These are phyloP conservation scores for Monosporozyma servazzii DNA, from an alignment of 805 yeast species.

Conservation along the genomic window DNA sequence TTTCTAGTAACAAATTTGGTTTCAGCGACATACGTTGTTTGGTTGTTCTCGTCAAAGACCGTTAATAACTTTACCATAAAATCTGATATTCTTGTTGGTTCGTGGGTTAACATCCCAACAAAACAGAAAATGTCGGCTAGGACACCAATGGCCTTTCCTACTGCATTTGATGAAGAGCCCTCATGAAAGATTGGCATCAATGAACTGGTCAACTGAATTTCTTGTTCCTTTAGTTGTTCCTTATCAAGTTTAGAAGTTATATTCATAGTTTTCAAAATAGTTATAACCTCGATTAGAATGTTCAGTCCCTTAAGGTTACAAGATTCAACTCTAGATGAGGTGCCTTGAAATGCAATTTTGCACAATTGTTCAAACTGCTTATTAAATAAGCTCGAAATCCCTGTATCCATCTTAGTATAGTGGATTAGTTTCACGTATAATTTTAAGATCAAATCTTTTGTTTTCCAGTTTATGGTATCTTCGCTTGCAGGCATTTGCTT, in stretches of 20 bases:
- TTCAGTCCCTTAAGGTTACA: constrained; percentile 58
- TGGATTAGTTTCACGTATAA: neutral
- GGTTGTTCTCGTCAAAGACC: constrained; percentile 33
- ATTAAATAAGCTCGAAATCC: neutral
- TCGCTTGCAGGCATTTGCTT: constrained; percentile 35
- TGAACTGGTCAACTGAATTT: constrained; percentile 88
- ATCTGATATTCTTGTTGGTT: constrained; percentile 48
- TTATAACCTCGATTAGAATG: constrained; percentile 55
- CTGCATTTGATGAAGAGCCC: constrained; percentile 64
- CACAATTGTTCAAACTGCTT: constrained; percentile 34
- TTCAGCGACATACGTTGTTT: constrained; percentile 37
- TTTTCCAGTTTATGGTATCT: neutral
- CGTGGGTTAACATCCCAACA: constrained; percentile 41
- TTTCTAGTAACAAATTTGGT: constrained; percentile 38
- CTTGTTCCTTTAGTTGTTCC: constrained; percentile 76
- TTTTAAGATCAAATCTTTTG: neutral
- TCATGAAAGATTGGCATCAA: constrained; percentile 74
- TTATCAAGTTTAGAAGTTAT: constrained; percentile 68
- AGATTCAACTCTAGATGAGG: constrained; percentile 57
- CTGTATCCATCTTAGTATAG: constrained; percentile 24
- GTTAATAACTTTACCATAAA: constrained; percentile 60
- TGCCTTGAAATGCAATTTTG: constrained; percentile 68
- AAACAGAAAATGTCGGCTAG: constrained; percentile 67
- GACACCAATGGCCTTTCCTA: constrained; percentile 67
- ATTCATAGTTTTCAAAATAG: constrained; percentile 43